phyloP scores from a whole-genome alignment of 768 basidiomycete genomes.

The Termitomyces sp. region DNA sequence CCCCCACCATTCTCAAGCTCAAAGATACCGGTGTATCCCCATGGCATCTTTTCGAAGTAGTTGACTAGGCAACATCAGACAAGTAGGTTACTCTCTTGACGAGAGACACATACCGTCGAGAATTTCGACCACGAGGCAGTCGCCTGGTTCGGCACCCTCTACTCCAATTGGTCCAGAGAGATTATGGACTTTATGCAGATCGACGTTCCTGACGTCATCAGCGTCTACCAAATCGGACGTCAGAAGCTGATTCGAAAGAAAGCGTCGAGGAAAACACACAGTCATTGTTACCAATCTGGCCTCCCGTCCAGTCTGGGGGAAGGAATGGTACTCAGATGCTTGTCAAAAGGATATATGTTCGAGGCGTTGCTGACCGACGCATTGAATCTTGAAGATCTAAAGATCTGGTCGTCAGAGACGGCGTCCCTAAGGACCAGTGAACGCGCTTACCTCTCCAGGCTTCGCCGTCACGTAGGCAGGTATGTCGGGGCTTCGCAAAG shows the following conservation, averaged over 20 bases:
- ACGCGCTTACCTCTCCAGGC: slow-evolving; percentile 45
- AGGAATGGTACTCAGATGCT: background rate
- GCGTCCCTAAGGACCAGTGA: background rate
- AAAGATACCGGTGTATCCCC: slow-evolving; percentile 81
- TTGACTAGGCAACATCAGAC: slow-evolving; percentile 35
- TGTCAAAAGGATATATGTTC: background rate
- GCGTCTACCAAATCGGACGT: slow-evolving; percentile 33
- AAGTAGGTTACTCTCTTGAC: no score
- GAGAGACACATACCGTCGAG: slow-evolving; percentile 49
- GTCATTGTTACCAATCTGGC: slow-evolving; percentile 75
- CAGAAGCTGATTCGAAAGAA: background rate
- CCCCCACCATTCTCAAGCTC: slow-evolving; percentile 72
- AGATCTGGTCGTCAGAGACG: background rate
- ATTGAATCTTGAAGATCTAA: slow-evolving; percentile 69
- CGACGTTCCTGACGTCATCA: slow-evolving; percentile 65
- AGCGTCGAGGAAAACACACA: slow-evolving; percentile 31
- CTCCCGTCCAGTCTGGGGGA: slow-evolving; percentile 68
- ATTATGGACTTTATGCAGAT: slow-evolving; percentile 66
- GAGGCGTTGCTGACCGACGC: slow-evolving; percentile 43
- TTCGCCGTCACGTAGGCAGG: slow-evolving; percentile 60
- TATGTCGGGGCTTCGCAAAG: slow-evolving; percentile 51
- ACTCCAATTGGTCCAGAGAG: slow-evolving; percentile 75
- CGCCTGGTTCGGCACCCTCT: slow-evolving; percentile 75
- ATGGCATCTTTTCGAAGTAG: slow-evolving; percentile 73
- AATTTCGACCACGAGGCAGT: slow-evolving; percentile 77